phyloP scores from a whole-genome alignment of 805 yeast genomes.

The Candida palmyrensis region DNA sequence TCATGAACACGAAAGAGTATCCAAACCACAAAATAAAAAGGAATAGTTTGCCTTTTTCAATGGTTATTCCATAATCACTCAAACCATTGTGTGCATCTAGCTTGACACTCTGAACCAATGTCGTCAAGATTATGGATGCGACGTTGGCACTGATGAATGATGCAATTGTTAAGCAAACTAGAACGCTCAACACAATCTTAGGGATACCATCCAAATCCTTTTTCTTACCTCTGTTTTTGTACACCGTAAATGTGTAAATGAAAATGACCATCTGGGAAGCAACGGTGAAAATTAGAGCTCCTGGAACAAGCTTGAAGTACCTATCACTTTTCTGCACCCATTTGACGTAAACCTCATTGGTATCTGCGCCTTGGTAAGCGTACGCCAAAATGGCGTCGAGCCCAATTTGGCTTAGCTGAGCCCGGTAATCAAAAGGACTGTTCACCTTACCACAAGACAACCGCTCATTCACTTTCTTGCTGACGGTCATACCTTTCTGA shows the following conservation, averaged over 20 bases:
- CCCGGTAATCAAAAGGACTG: conserved; percentile 41
- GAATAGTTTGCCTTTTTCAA: conserved; percentile 40
- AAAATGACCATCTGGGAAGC: conserved; percentile 25
- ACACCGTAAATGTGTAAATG: conserved; percentile 26
- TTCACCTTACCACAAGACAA: conserved; percentile 16
- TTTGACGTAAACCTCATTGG: conserved; percentile 8
- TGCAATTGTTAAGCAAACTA: conserved; percentile 32
- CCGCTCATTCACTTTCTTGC: conserved; percentile 14
- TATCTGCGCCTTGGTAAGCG: conserved; percentile 30
- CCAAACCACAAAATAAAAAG: conserved; percentile 36
- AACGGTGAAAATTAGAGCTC: conserved; percentile 22
- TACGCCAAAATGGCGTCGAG: conserved; percentile 43
- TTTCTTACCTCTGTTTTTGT: conserved; percentile 29
- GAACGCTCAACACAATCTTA: conserved; percentile 24
- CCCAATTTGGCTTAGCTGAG: conserved; percentile 34
- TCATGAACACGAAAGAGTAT: conserved; percentile 15
- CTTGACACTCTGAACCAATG: conserved; percentile 18
- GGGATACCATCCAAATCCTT: conserved; percentile 30
- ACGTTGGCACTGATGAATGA: conserved; percentile 26
- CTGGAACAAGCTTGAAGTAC: conserved; percentile 17
- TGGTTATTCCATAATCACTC: conserved; percentile 41
- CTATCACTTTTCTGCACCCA: conserved; percentile 11
- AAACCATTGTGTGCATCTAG: conserved; percentile 25
- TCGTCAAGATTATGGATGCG: conserved; percentile 25
- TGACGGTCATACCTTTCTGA: conserved; percentile 11